Base-by-base conservation (phyloP, 2,329 filamentous ascomycete species). In the Colletotrichum sp. region DNA sequence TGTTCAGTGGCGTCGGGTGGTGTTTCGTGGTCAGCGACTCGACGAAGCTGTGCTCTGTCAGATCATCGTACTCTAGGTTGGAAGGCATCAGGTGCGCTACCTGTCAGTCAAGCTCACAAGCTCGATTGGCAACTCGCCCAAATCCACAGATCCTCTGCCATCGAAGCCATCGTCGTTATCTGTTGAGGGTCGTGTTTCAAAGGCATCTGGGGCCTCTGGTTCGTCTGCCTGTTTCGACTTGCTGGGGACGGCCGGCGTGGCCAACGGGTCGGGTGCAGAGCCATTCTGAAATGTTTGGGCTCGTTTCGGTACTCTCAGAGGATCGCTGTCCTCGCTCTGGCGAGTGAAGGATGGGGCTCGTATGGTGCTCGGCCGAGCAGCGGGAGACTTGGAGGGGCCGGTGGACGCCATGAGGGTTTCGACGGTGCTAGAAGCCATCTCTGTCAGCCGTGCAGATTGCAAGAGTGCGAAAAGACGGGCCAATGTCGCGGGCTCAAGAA, bases 41-140 rank as follows among this genome's bases (percentile, higher is more conserved):
- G 81, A 99, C 93, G 82, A 99, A 99, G 82, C 95, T 97, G 81
- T 34, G 61, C 52, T 30, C 61, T 66, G 67, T 43, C 67, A 66
- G 74, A 67, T 59, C 65, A 64, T 48, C 8, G 12, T 28, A n/a
- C 16, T 18, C 43, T 36, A n/a, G n/a, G 7, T 24, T 21, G 13
- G 30, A 18, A 24, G 16, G n/a, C 13, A 48, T 15, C 65, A 30
- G 64, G 36, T 55, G 78, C 28, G 16, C 48, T 87, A 96, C 95
- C 94, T 95, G 84, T 99, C 96, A 24, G 94, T 95, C 82, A 98
- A 87, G 84, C 95, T 97, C 74, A 97, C 91, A 75, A 99, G 91
- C 89, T 99, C 97, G 81, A 98, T 97, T 16, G 97, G 97, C 57
- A 99, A 92, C 81, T 98, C 94, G 80, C 98, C 95, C 78, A 97